Percentiles rank a stretch among this genome's conserved stretches.
Evolutionary conservation across 306 rosid genomes (phyloP).

Genomic region (Inga leiocalycina): DNA sequence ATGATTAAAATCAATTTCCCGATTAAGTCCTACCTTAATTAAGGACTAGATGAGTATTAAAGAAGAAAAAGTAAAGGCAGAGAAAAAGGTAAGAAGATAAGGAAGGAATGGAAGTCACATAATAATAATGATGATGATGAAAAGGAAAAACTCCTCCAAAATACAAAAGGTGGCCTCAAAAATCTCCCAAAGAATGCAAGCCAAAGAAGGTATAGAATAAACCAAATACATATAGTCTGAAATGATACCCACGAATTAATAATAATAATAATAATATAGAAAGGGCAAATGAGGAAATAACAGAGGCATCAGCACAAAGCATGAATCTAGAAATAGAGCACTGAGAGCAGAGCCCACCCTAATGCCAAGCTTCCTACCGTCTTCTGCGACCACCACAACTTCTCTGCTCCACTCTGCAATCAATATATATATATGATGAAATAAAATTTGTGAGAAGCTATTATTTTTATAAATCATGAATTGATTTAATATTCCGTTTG

Average conservation of each 20-base stretch:
- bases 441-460: neutral
- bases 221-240: neutral
- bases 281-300: neutral
- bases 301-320: neutral
- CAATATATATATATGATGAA: neutral
- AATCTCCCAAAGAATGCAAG: constrained; percentile 58
- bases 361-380: constrained; percentile 51
- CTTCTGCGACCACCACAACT: constrained; percentile 43
- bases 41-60: too few relatives aligned
- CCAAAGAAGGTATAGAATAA: constrained; percentile 8
- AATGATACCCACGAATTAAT: constrained; percentile 9
- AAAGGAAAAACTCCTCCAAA: constrained; percentile 16
- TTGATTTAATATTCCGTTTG: too few relatives aligned
- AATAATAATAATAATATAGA: neutral
- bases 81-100: neutral
- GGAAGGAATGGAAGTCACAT: neutral
- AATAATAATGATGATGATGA: neutral
- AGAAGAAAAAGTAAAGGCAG: neutral
- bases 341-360: constrained; percentile 46
- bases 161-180: constrained; percentile 40
- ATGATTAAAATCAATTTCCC: too few relatives aligned
- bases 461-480: neutral
- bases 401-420: constrained; percentile 62
- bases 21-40: too few relatives aligned
- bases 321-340: constrained; percentile 30